Conservation (phyloP, 805 yeast species). For the Zygosaccharomyces rouxii region DNA sequence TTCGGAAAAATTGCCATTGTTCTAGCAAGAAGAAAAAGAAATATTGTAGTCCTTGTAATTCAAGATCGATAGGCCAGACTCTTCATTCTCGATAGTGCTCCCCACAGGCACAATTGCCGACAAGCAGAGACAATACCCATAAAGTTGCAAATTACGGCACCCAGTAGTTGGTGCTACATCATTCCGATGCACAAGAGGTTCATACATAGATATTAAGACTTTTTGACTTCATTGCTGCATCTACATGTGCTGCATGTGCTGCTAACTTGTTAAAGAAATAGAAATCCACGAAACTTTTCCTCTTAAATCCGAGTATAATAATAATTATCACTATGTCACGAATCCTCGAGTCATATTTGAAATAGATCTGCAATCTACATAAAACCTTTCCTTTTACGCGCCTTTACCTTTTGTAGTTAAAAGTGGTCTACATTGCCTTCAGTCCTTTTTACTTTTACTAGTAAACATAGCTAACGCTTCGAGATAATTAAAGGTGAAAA, state of each 20-base stretch:
- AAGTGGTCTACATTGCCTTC: background rate
- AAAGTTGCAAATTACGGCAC: constrained; percentile 1
- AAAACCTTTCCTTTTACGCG: background rate
- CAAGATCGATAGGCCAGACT: background rate
- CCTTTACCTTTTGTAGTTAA: constrained; percentile 5
- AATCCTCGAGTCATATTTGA: background rate
- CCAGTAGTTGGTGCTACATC: background rate
- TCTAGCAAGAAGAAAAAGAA: background rate
- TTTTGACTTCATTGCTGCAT: background rate
- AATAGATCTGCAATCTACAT: background rate
- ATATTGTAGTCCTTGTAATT: too few species aligned
- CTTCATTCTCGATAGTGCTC: background rate
- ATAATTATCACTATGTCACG: background rate
- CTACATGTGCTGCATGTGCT: background rate
- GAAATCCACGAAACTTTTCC: background rate
- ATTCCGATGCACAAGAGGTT: background rate
- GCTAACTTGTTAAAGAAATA: background rate
- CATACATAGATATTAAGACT: background rate
- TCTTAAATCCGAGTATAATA: background rate
- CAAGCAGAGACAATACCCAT: background rate
- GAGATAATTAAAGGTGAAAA: background rate
- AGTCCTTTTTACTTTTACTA: background rate
- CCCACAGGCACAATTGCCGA: background rate
- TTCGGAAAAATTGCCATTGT: background rate
- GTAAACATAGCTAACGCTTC: background rate